A percentile compares a stretch with the other conserved stretches of the same genome.
phyloP scores from a whole-genome alignment of 306 rosid species.

The Castanospermum australe region DNA sequence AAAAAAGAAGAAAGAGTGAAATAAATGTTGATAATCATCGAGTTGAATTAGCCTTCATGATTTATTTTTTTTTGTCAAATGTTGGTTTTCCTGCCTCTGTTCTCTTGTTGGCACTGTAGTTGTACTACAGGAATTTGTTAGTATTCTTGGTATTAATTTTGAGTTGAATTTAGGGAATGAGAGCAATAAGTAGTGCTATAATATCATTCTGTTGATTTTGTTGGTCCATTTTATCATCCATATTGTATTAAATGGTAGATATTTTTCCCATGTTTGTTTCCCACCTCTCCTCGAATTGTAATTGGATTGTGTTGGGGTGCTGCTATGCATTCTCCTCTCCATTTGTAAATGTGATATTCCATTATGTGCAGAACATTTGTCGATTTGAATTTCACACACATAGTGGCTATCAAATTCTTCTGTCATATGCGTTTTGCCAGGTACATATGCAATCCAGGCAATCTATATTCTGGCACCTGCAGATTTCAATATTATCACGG shows the following conservation, averaged over 20 bases:
- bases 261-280: background rate
- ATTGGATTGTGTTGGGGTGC: background rate
- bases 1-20: slow-evolving; percentile 21
- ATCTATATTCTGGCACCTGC: background rate
- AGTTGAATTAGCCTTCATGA: slow-evolving; percentile 36
- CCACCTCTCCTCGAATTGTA: background rate
- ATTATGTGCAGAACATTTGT: background rate
- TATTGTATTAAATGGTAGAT: slow-evolving; percentile 21
- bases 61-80: slow-evolving; percentile 9
- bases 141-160: slow-evolving; percentile 38
- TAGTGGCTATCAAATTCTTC: background rate
- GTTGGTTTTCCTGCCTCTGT: slow-evolving; percentile 28
- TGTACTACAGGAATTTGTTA: slow-evolving; percentile 44
- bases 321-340: background rate
- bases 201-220: slow-evolving; percentile 24
- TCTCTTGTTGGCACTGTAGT: slow-evolving; percentile 39
- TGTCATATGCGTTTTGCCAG: background rate
- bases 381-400: background rate
- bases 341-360: background rate
- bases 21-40: slow-evolving; percentile 37
- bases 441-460: too few species aligned
- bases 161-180: slow-evolving; percentile 39
- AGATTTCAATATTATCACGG: background rate
- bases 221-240: slow-evolving; percentile 16
- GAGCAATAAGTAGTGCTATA: slow-evolving; percentile 37